Base-by-base conservation (phyloP, 2,329 filamentous ascomycete species). In the Hymenoscyphus repandus region DNA sequence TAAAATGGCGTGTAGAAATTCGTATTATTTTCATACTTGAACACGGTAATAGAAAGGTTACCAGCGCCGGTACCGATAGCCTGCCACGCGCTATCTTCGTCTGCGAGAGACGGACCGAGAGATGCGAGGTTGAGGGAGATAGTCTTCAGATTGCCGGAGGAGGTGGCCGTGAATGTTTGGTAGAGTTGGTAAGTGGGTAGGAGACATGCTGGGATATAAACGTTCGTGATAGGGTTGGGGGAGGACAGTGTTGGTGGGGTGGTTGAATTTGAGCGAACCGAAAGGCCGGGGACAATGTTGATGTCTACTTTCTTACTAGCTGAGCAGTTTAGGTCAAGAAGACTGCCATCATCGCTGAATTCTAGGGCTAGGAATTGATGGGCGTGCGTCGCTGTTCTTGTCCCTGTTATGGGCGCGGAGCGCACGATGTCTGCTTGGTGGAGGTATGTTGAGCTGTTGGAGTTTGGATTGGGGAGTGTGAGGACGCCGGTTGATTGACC, bases 401-500 rank as follows among this genome's bases (percentile, higher is more conserved):
- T 58, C 12, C 57, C 58, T 11, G 49, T 37, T 5, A 61, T n/a
- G 13, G 59, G 61, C 1, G 57, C 53, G 2, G 50, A 54, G 13
- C 36, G 20, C 30, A 60, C 49, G 2, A 56, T 52, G 39, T 62
- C 61, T 7, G 59, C 54, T 39, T 58, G 47, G 22, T 61, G 59
- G 4, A 62, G 36, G 31, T 63, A 62, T 1, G 48, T 41, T 38
- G 52, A 37, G 27, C 33, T 11, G 10, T 52, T 50, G n/a, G 47
- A 50, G 1, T 43, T 22, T 9, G 53, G 49, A 5, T 50, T 51
- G 0, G 56, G 58, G 3, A 61, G 47, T 12, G 52, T 51, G 1
- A 61, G 48, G 22, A 62, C 59, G 5, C 54, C 51, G 15, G 47
- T 58, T 6, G 47, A 49, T 54, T 62, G 61, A 2, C 59, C 57